A percentile compares a stretch with the other conserved stretches of the same genome.
Conservation (phyloP, 2,329 filamentous ascomycete species). For the Pseudogymnoascus sp. region DNA sequence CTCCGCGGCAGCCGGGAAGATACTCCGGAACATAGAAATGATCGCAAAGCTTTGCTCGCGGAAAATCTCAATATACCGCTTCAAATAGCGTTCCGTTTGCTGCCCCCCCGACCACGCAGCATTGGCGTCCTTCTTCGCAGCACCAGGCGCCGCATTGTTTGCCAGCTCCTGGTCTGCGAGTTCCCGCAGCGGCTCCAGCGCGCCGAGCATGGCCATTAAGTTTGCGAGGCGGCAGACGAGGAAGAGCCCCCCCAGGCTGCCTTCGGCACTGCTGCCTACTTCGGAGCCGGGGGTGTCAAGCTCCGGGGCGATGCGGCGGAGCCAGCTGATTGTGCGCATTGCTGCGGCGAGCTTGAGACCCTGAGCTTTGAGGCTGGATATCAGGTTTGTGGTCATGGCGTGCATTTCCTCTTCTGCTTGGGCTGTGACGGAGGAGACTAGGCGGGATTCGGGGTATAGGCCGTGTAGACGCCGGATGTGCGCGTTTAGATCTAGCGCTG, state of each 20-base stretch:
- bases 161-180: constrained; percentile 78
- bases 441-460: constrained; percentile 69
- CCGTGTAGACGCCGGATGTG: constrained; percentile 81
- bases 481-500: constrained; percentile 83
- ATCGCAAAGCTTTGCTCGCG: constrained; percentile 96
- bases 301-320: constrained; percentile 79
- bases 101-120: constrained; percentile 62
- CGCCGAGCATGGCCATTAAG: constrained; percentile 69
- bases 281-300: constrained; percentile 41
- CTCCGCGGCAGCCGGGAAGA: constrained; percentile 56
- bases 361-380: constrained; percentile 66
- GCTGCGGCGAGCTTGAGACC: constrained; percentile 81
- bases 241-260: constrained; percentile 73
- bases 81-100: constrained; percentile 89
- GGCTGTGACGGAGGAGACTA: constrained; percentile 62
- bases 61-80: constrained; percentile 94
- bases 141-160: constrained; percentile 32
- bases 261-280: constrained; percentile 41
- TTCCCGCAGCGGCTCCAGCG: constrained; percentile 75
- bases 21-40: constrained; percentile 85
- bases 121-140: constrained; percentile 34
- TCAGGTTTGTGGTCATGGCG: constrained; percentile 76
- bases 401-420: constrained; percentile 86
- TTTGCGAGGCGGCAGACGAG: constrained; percentile 78
- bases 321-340: constrained; percentile 84